Conservation (phyloP, 2,329 filamentous ascomycete genomes). For the Penicillium sp. region DNA sequence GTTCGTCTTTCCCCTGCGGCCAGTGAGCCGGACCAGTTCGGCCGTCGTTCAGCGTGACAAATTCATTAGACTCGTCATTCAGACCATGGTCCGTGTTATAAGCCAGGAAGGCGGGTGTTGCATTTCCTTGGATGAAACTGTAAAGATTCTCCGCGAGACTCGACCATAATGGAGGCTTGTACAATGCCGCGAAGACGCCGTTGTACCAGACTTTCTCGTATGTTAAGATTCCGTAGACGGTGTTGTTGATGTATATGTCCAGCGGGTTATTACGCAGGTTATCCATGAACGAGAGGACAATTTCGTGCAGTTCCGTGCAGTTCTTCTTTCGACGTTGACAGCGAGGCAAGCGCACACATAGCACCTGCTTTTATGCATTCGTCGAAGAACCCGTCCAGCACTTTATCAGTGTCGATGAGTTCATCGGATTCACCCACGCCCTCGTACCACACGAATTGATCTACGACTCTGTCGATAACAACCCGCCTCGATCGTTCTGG, state of each 20-base stretch:
- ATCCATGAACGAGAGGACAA: conserved; percentile 1
- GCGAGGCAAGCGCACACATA: background rate
- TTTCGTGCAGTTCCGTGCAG: background rate
- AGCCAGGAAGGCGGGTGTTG: conserved; percentile 5
- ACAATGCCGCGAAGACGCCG: conserved; percentile 18
- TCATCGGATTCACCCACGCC: conserved; percentile 8
- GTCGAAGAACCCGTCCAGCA: conserved; percentile 13
- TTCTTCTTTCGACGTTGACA: conserved; percentile 3
- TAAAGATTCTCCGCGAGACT: conserved; percentile 3
- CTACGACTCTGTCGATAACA: conserved; percentile 24
- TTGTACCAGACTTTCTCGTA: conserved; percentile 17
- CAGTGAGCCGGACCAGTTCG: conserved; percentile 1
- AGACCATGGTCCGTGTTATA: background rate
- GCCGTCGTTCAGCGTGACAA: conserved; percentile 9
- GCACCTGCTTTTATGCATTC: conserved; percentile 5
- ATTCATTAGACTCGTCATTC: background rate
- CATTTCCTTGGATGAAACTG: conserved; percentile 7
- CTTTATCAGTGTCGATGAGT: conserved; percentile 17
- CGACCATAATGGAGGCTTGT: conserved; percentile 3
- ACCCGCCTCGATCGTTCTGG: conserved; percentile 29
- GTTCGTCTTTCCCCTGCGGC: background rate
- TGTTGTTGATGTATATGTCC: conserved; percentile 21
- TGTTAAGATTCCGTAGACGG: conserved; percentile 17
- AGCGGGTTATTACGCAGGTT: conserved; percentile 12
- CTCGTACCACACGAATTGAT: conserved; percentile 29